phyloP scores from a whole-genome alignment of 805 yeast genomes.

The Wickerhamiella cacticola region DNA sequence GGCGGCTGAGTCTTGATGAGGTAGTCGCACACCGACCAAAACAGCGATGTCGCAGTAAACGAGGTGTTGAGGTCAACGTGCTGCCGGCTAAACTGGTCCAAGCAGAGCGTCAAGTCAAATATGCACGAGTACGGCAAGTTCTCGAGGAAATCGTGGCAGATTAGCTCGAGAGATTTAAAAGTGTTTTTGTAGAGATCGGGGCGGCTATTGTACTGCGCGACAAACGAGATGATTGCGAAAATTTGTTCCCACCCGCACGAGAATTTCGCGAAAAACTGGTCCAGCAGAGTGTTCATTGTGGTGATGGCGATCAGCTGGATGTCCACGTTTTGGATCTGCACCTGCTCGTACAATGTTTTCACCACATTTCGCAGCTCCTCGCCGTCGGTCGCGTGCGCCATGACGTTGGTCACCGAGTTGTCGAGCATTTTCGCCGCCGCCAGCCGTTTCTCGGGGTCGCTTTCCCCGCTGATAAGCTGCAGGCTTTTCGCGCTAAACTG shows the following conservation, averaged over 20 bases:
- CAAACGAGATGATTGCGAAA: constrained; percentile 38
- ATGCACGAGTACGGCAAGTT: constrained; percentile 57
- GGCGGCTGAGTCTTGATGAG: constrained; percentile 24
- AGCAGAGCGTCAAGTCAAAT: constrained; percentile 53
- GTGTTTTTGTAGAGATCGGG: constrained; percentile 45
- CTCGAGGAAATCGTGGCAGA: constrained; percentile 73
- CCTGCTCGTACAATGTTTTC: constrained; percentile 37
- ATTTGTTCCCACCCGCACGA: constrained; percentile 63
- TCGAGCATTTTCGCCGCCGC: constrained; percentile 43
- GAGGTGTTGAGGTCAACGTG: constrained; percentile 69
- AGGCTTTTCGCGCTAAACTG: constrained; percentile 37
- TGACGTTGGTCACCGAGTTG: constrained; percentile 31
- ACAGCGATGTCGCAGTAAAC: constrained; percentile 80
- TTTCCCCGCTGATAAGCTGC: constrained; percentile 28
- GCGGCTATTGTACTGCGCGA: constrained; percentile 26
- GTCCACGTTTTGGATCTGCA: constrained; percentile 46
- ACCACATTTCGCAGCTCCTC: constrained; percentile 31
- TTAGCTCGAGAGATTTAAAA: constrained; percentile 70
- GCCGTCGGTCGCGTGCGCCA: constrained; percentile 24
- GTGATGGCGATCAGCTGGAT: constrained; percentile 50
- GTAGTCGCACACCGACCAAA: constrained; percentile 84
- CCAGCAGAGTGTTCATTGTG: constrained; percentile 60
- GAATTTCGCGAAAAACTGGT: constrained; percentile 56
- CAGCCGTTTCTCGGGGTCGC: constrained; percentile 38
- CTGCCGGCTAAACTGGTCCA: constrained; percentile 63